Base-by-base conservation (phyloP, 1,284 basidiomycete genomes). In the Austroboletus niveus region DNA sequence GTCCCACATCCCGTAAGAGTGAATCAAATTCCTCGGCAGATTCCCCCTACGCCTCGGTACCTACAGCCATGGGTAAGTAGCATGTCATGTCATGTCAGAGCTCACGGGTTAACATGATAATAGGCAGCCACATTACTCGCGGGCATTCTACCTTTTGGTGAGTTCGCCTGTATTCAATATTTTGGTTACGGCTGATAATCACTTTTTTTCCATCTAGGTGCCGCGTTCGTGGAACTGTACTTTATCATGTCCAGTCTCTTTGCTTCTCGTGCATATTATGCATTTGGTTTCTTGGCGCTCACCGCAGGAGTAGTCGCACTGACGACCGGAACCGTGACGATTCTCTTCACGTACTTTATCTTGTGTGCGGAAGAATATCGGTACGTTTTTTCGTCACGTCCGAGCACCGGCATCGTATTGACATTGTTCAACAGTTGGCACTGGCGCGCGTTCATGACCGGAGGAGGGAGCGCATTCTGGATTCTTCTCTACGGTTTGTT, bases 341-440 rank as follows among this genome's bases (percentile, higher is more conserved):
- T 96, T 57, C 78, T 97, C 9, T 92, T 94, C 71, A 87, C 86
- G 2, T 97, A 99, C 75, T 98, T 98, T 70, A 79, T 87, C 52
- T 81, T 99, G 14, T 98, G 95, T 59, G 89, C 93, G 10, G 96
- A 98, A 70, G 95, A 99, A 65, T 98, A 98, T 72, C 79, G 92
- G 85, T 88, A 49, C 48, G 75, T 55, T 24, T 49, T 20, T 45
- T 15, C 40, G 31, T 17, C 11, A 17, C 48, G 48, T 44, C 14
- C 17, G n/a, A 41, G 42, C 27, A 20, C 17, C 20, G 31, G 15
- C 10, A 31, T 42, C 10, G 29, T 60, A 34, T 66, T 27, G 10
- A 29, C 11, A 22, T 47, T 44, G 5, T 11, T 29, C 42, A 17
- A 10, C 45, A 87, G 92, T 57, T 99, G 95, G 95, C 95, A 99